Base-by-base conservation (phyloP, 2,329 filamentous ascomycete genomes). In the Sporothrix luriei region DNA sequence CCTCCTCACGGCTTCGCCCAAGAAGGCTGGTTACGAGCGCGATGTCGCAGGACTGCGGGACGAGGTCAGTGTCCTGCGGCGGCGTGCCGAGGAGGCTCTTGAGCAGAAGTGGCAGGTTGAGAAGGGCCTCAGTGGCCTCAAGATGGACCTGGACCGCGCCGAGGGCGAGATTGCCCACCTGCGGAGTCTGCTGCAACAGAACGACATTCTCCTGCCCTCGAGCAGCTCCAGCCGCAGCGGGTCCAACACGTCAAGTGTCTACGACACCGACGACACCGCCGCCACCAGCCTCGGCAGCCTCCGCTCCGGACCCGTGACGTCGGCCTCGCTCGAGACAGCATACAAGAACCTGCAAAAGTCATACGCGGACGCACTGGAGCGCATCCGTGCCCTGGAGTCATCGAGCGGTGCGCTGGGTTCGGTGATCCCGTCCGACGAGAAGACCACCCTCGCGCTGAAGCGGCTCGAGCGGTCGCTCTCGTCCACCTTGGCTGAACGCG, bases 91-190 rank as follows among this genome's bases (percentile, higher is more conserved):
- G 75, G 94, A 98, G 73, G 94, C 94, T 19, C 85, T 98, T 16
- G 93, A 97, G 76, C 92, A 97, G 76, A 98, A 98, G 80, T 98
- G 92, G 90, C 64, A 79, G 75, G 29, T 76, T 54, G 52, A 77
- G 72, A 70, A 80, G 78, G 29, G 78, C 75, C 68, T 79, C 70
- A 40, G 76, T 75, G 69, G 78, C 73, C 75, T 80, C 69, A 97
- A 97, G 82, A 97, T 97, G 91, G 94, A 98, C 77, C 87, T 99
- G 54, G 95, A 98, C 79, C 91, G 94, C 72, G 94, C 95, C 33
- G 93, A 97, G 79, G 91, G 95, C 78, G 95, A 99, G 80, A 97
- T 97, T 40, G 84, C 87, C 52, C 91, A 91, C n/a, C 85, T 99
- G 52, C 89, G 92, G 55, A 86, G 83, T 43, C 83, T 98, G 33